phyloP scores from a whole-genome alignment of 345 rosid genomes.

The Heritiera fomes region DNA sequence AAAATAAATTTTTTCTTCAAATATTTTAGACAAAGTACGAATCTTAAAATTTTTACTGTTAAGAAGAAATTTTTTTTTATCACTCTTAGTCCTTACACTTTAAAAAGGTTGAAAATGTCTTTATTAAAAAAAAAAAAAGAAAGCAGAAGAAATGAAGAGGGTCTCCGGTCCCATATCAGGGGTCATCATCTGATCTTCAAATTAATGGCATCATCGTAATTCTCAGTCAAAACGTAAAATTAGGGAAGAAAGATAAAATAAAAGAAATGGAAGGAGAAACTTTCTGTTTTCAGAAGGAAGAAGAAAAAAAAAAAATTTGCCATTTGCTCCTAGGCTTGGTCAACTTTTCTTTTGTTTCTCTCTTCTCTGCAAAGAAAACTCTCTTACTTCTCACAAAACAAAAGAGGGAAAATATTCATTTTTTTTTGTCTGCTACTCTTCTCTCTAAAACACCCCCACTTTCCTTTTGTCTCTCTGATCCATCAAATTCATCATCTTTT shows the following conservation, averaged over 20 bases:
- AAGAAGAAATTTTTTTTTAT: too few relatives aligned
- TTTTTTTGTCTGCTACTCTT: background rate
- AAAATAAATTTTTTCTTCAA: too few relatives aligned
- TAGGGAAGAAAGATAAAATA: background rate
- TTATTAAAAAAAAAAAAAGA: too few relatives aligned
- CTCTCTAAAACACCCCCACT: background rate
- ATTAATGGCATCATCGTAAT: slow-evolving; percentile 3
- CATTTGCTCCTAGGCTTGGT: slow-evolving; percentile 24
- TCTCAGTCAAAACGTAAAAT: background rate
- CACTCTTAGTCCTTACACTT: too few relatives aligned
- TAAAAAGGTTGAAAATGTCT: too few relatives aligned
- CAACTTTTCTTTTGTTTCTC: slow-evolving; percentile 30
- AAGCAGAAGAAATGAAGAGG: background rate
- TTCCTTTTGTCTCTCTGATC: background rate
- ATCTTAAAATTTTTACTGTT: too few relatives aligned
- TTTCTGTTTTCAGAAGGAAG: background rate
- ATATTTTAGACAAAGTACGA: too few relatives aligned
- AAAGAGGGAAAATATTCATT: background rate
- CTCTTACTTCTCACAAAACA: background rate
- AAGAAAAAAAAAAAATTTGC: background rate
- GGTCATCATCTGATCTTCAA: slow-evolving; percentile 3
- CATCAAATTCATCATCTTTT: slow-evolving; percentile 1
- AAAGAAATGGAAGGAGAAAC: background rate
- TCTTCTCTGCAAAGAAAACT: background rate
- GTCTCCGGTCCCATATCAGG: background rate